Evolutionary conservation across 2,329 filamentous ascomycete species (phyloP), one percentile per base, ranked within the genome.

Genomic region (Xylaria polymorpha): DNA sequence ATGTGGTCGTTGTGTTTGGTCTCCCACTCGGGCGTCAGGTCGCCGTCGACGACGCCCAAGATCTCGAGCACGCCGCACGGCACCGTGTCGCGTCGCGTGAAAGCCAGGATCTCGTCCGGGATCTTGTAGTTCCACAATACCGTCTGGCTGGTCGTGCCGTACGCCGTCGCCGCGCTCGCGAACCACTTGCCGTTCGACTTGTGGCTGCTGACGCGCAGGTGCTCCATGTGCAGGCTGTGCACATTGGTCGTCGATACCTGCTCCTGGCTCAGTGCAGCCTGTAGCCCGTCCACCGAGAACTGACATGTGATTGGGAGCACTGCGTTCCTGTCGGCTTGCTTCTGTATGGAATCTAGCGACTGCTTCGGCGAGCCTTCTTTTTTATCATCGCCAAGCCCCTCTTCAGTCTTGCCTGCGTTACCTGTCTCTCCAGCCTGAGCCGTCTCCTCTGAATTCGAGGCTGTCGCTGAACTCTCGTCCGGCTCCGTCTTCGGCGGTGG

Each of bases 101-200:
- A 87, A 0, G 79, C 70, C 1, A 88, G 73, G 4, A 89, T 78
- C 3, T 83, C 81, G 22, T 85, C 81, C 0, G 87, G 86, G 56
- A 89, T 88, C 65, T 84, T 83, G 79, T 88, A 89, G 74, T 85
- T 87, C 88, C 88, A 90, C 2, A 90, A 80, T 10, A 88, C 82
- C 0, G 87, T 88, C 71, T 85, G 83, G 59, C 81, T 85, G 0
- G 84, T 81, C 1, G 85, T 87, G 22, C 85, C 85, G 67, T 86
- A 85, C 0, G 88, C 87, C 0, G 87, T 90, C 0, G 83, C 83
- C 1, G 83, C 84, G 67, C 83, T 85, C 35, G 87, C 85, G 71
- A 90, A 90, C 87, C 88, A 90, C 10, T 83, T 77, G 9, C 86
- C 86, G 37, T 80, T 78, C 0, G 77, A 80, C 35, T 73, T 78